Base-by-base conservation (phyloP, 129 eudicot genomes). In the Flaveria robusta region DNA sequence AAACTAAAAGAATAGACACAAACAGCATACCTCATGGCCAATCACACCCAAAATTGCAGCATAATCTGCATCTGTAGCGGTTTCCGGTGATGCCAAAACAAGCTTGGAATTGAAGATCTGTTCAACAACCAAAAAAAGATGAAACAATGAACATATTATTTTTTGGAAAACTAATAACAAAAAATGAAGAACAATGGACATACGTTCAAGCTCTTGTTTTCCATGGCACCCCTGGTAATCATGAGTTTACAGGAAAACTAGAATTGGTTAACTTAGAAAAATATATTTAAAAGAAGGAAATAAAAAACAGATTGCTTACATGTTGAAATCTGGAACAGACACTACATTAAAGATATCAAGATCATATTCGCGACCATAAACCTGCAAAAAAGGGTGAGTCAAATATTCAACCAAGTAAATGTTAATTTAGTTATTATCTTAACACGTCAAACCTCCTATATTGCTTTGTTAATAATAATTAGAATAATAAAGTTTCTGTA, bases 31-130 rank as follows among this genome's bases (percentile, higher is more conserved):
- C 97, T 94, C 99, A 69, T 94, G 99, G 70, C 99, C 99, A 58
- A 89, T 91, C 59, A 91, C 99, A 72, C 99, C 99, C 81, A 94
- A 75, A 79, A 94, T 94, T 77, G 99, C 96, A 70, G 92, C 99
- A 89, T 94, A 94, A 85, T 94, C 97, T 13, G 86, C 93, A 89
- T 94, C 99, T 20, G 97, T 75, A 45, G 99, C 99, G 59, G 99
- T 94, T 82, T 94, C 97, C 9, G 99, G 97, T 66, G 99, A 94
- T 77, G 97, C 99, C 88, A 94, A 86, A 73, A 94, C 96, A 80
- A 91, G 96, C 85, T 82, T 94, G 55, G 97, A 94, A 74, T 94
- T 91, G 84, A 94, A 94, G 65, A 91, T 87, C 99, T 94, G 86
- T 42, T 66, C 12, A 62, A 43, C n/a, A 15, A 47, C 29, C 43